Evolutionary conservation across 2,329 filamentous ascomycete species (phyloP).

Genomic region (Elsinoe ampelina): DNA sequence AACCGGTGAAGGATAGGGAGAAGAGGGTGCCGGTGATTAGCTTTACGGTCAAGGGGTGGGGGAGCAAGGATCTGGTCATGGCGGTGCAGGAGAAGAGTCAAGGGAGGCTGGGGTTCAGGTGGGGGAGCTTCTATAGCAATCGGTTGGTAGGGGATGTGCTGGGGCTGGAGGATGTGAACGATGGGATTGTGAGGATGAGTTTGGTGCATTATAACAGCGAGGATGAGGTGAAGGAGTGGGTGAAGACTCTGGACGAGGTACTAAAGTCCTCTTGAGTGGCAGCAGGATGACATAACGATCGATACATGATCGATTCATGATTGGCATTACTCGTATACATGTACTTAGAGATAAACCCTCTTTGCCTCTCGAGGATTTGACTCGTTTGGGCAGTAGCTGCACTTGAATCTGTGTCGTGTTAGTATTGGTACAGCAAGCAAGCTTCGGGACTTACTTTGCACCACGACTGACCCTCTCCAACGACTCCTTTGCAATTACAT

Average conservation of each 20-base stretch:
- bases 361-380: constrained; percentile 66
- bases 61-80: constrained; percentile 51
- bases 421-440: background rate
- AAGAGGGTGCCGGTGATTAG: constrained; percentile 57
- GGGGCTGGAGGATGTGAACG: constrained; percentile 39
- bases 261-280: constrained; percentile 9
- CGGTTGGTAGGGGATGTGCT: constrained; percentile 52
- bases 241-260: constrained; percentile 45
- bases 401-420: constrained; percentile 60
- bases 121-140: constrained; percentile 61
- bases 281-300: background rate
- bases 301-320: background rate
- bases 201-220: constrained; percentile 66
- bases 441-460: constrained; percentile 23
- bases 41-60: constrained; percentile 51
- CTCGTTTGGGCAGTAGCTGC: constrained; percentile 88
- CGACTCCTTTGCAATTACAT: constrained; percentile 82
- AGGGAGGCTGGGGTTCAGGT: constrained; percentile 49
- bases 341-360: constrained; percentile 44
- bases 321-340: background rate
- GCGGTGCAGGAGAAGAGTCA: constrained; percentile 49
- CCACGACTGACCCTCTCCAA: constrained; percentile 72
- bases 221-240: constrained; percentile 47
- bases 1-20: constrained; percentile 37
- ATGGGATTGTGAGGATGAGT: constrained; percentile 61